Evolutionary conservation across 345 rosid genomes (phyloP).

Genomic region (Sonneratia caseolaris): DNA sequence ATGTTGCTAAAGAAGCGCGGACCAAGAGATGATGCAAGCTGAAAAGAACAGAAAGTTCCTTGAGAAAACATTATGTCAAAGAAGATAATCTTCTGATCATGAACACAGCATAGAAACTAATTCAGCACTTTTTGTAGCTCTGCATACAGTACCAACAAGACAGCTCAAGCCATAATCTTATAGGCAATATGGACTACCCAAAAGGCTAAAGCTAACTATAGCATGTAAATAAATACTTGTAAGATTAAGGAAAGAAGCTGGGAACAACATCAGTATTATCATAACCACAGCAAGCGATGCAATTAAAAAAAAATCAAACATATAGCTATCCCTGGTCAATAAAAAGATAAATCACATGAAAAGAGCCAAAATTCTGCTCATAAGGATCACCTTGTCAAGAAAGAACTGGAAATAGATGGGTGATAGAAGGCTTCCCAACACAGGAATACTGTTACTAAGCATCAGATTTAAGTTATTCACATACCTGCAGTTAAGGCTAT

Average conservation of each 20-base stretch:
- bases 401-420: conserved; percentile 68
- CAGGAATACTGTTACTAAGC: conserved; percentile 51
- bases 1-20: conserved; percentile 91
- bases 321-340: background rate
- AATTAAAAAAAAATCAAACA: background rate
- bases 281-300: background rate
- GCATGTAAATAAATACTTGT: background rate
- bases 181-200: background rate
- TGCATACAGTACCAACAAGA: background rate
- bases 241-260: background rate
- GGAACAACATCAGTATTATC: background rate
- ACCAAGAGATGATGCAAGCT: conserved; percentile 98
- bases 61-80: background rate
- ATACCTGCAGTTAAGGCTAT: conserved; percentile 46
- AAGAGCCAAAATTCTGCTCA: background rate
- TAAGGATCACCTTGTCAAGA: conserved; percentile 52
- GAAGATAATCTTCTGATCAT: background rate
- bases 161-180: background rate
- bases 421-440: conserved; percentile 56
- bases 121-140: background rate
- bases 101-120: background rate
- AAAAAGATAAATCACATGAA: background rate
- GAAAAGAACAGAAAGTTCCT: conserved; percentile 21
- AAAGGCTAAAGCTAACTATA: background rate
- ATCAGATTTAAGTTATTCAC: conserved; percentile 52